A percentile compares a stretch with the other conserved stretches of the same genome.
Evolutionary conservation across 106 monocot species (phyloP).

Genomic region (Platanthera guangdongensis): DNA sequence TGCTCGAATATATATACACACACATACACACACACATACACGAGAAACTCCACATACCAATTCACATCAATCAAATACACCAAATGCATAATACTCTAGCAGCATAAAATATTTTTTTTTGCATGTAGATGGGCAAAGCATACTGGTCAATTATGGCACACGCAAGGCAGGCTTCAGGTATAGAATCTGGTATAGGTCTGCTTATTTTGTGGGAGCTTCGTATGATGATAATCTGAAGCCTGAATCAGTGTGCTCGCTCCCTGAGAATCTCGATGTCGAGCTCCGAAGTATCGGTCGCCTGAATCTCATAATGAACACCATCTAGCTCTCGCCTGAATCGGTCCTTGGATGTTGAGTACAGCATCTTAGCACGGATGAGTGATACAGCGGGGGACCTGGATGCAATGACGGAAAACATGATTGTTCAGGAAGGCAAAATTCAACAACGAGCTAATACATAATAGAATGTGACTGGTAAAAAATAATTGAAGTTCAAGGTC

Average conservation of each 20-base stretch:
- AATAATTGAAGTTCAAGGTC: too few relatives aligned
- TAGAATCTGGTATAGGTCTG: background rate
- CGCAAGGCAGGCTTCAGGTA: background rate
- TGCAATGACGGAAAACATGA: background rate
- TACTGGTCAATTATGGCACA: background rate
- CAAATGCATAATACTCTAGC: too few relatives aligned
- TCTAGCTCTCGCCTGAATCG: slow-evolving; percentile 20
- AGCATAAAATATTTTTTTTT: too few relatives aligned
- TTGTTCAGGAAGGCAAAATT: background rate
- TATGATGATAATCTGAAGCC: too few relatives aligned
- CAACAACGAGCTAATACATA: background rate
- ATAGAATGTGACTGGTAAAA: too few relatives aligned
- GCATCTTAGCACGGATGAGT: slow-evolving; percentile 25
- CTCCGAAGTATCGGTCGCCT: slow-evolving; percentile 25
- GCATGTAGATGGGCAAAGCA: background rate
- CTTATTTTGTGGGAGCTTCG: too few relatives aligned
- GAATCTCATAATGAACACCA: slow-evolving; percentile 28
- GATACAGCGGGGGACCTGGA: slow-evolving; percentile 23
- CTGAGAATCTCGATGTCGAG: slow-evolving; percentile 20
- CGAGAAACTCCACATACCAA: too few relatives aligned
- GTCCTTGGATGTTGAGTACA: slow-evolving; percentile 24
- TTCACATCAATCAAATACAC: background rate
- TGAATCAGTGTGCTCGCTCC: slow-evolving; percentile 18
- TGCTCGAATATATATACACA: too few relatives aligned
- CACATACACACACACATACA: too few relatives aligned